phyloP scores from a whole-genome alignment of 768 basidiomycete genomes.

The Collybia mongolica region DNA sequence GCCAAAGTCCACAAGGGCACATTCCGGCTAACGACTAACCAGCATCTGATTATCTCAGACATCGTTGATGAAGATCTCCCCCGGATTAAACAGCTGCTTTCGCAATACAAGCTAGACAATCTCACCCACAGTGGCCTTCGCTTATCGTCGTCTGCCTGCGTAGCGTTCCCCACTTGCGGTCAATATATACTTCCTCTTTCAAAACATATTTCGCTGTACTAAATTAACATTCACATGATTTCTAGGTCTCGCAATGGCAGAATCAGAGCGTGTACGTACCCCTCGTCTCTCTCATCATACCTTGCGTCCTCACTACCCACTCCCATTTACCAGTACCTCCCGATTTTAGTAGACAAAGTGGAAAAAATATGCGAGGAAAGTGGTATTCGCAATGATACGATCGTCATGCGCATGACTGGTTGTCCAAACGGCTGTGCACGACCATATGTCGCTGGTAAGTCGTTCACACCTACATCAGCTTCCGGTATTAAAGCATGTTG shows the following conservation, averaged over 20 bases:
- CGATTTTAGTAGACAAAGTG: conserved; percentile 89
- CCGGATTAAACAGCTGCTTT: conserved; percentile 74
- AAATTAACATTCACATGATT: conserved; percentile 3
- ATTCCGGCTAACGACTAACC: conserved; percentile 94
- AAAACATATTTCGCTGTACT: conserved; percentile 1
- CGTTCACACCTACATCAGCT: neutral
- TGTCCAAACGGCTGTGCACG: conserved; percentile 94
- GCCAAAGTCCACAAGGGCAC: conserved; percentile 92
- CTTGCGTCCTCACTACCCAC: neutral
- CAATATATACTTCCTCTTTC: conserved; percentile 17
- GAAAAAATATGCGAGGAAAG: conserved; percentile 94
- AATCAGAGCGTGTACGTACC: conserved; percentile 50
- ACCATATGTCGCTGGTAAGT: conserved; percentile 84
- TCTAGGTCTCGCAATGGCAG: conserved; percentile 42
- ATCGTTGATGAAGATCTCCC: conserved; percentile 71
- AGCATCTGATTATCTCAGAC: conserved; percentile 88
- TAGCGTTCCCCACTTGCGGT: conserved; percentile 96
- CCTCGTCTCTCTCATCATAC: neutral
- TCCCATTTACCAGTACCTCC: conserved; percentile 65
- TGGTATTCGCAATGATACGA: conserved; percentile 90
- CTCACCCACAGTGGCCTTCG: conserved; percentile 75
- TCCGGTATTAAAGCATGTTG: conserved; percentile 2
- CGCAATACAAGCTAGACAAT: conserved; percentile 89
- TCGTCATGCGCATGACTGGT: conserved; percentile 99
- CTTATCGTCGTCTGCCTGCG: conserved; percentile 92